phyloP scores from a whole-genome alignment of 345 rosid genomes.

The Clausena lansium region DNA sequence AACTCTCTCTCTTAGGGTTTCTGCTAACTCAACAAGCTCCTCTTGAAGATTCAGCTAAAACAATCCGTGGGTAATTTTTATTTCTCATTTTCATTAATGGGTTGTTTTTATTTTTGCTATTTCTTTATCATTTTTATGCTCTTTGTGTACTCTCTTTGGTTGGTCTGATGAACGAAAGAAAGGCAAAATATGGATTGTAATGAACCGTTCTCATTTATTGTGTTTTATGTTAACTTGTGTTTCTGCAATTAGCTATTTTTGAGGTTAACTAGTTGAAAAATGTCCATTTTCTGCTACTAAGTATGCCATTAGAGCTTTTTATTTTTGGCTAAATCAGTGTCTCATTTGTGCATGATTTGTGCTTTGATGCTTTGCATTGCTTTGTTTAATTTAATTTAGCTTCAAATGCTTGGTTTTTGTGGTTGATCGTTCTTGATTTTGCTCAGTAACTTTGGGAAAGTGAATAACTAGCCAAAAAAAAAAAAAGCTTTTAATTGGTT shows the following conservation, averaged over 20 bases:
- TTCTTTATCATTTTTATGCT: neutral
- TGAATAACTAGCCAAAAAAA: neutral
- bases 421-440: neutral
- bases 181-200: neutral
- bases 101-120: neutral
- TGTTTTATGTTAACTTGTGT: neutral
- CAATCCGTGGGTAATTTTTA: neutral
- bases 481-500: neutral
- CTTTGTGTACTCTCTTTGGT: neutral
- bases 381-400: neutral
- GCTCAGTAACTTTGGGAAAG: neutral
- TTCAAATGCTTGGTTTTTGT: neutral
- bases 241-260: neutral
- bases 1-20: constrained; percentile 16
- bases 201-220: neutral
- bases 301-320: neutral
- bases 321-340: neutral
- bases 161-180: constrained; percentile 8
- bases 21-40: neutral
- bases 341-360: neutral
- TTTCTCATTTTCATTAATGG: neutral
- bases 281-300: neutral
- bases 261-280: neutral
- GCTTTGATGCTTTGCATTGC: constrained; percentile 1
- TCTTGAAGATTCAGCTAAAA: constrained; percentile 1